A percentile compares a stretch with the other conserved stretches of the same genome.
phyloP scores from a whole-genome alignment of 495 filamentous ascomycete genomes.

The Margaritispora aquatica region DNA sequence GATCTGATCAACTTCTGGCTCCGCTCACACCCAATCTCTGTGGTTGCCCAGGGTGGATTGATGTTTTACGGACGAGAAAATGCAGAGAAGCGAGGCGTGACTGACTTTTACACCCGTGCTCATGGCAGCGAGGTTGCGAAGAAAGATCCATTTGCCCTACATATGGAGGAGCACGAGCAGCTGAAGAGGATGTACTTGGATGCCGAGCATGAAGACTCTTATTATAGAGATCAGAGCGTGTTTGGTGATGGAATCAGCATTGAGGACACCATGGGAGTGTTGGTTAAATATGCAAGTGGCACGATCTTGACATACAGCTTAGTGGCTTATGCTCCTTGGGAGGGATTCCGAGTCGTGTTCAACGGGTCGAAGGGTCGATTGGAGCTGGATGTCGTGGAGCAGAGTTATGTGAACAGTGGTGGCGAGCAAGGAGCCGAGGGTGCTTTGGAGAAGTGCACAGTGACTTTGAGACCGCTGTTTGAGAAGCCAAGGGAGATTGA shows the following conservation, averaged over 20 bases:
- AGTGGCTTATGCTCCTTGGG: constrained; percentile 43
- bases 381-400: constrained; percentile 43
- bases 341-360: constrained; percentile 40
- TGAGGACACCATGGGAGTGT: constrained; percentile 53
- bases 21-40: constrained; percentile 34
- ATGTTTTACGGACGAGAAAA: constrained; percentile 42
- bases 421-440: constrained; percentile 40
- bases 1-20: constrained; percentile 48
- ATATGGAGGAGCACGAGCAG: constrained; percentile 40
- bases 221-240: constrained; percentile 51
- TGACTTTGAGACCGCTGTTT: constrained; percentile 35
- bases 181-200: constrained; percentile 50
- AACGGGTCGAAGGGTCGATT: constrained; percentile 39
- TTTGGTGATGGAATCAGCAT: constrained; percentile 55
- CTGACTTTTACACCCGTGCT: constrained; percentile 34
- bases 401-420: constrained; percentile 42
- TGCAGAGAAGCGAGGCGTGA: constrained; percentile 34
- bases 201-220: constrained; percentile 53
- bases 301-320: constrained; percentile 43
- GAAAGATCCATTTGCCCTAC: constrained; percentile 42
- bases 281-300: constrained; percentile 48
- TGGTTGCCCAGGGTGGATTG: constrained; percentile 40
- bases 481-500: constrained; percentile 38
- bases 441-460: constrained; percentile 31
- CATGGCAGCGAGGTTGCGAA: constrained; percentile 30